phyloP scores from a whole-genome alignment of 305 asterid species.

The Rubia tinctorum region DNA sequence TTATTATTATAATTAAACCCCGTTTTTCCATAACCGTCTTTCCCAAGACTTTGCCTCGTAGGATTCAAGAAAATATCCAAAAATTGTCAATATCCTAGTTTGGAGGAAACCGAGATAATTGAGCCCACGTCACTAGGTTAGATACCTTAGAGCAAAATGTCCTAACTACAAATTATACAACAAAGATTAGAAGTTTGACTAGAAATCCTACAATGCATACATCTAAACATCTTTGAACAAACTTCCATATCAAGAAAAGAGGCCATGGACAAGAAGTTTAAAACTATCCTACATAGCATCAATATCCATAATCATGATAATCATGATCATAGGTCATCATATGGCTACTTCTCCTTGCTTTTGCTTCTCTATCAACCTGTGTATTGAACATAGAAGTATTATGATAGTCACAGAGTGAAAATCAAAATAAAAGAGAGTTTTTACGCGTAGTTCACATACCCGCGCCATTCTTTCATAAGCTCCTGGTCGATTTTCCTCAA shows the following conservation, averaged over 20 bases:
- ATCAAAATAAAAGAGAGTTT: background rate
- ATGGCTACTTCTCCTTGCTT: conserved; percentile 66
- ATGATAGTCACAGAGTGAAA: background rate
- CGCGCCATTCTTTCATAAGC: conserved; percentile 75
- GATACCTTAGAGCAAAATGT: background rate
- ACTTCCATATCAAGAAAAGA: background rate
- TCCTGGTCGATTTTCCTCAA: conserved; percentile 74
- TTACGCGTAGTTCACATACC: conserved; percentile 31
- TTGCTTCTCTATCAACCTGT: conserved; percentile 81
- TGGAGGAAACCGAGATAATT: background rate
- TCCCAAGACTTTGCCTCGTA: too few species aligned
- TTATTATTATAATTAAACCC: too few species aligned
- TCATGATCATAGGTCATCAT: conserved; percentile 54
- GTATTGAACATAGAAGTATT: background rate
- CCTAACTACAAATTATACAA: background rate
- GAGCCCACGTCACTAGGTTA: background rate
- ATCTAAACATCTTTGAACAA: background rate
- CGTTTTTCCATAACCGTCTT: too few species aligned
- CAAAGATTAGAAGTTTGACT: background rate
- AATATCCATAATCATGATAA: conserved; percentile 34
- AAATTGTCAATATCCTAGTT: background rate
- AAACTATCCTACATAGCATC: background rate
- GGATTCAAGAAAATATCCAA: too few species aligned
- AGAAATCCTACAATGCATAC: conserved; percentile 9
- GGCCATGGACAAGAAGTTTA: background rate